phyloP scores from a whole-genome alignment of 441 rosid species.

The Erysimum pusillum region DNA sequence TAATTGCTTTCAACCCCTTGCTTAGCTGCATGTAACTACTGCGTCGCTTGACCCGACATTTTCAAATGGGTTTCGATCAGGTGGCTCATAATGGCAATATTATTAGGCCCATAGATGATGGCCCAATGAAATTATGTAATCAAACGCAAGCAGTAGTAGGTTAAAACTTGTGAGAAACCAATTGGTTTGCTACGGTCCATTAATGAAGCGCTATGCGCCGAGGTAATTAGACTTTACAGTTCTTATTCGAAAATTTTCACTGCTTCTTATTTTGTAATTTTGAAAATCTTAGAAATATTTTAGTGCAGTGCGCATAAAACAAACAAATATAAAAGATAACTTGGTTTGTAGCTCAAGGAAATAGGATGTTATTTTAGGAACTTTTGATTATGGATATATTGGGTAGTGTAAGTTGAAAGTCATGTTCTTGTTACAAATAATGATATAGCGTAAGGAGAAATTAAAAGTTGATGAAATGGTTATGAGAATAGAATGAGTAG shows the following conservation, averaged over 20 bases:
- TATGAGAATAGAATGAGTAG: constrained; percentile 19
- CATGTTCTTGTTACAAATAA: constrained; percentile 39
- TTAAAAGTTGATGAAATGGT: constrained; percentile 25
- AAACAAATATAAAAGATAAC: constrained; percentile 30
- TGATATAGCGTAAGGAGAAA: constrained; percentile 43
- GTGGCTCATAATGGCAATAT: neutral
- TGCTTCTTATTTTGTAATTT: neutral
- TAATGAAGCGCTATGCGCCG: neutral
- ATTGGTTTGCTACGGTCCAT: neutral
- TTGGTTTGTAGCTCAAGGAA: constrained; percentile 45
- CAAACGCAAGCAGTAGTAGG: neutral
- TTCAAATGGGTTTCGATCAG: neutral
- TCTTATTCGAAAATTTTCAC: neutral
- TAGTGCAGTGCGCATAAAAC: neutral
- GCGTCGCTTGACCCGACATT: neutral
- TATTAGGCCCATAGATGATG: neutral
- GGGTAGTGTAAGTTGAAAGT: constrained; percentile 47
- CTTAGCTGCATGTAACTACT: neutral
- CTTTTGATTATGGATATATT: constrained; percentile 35
- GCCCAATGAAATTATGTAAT: constrained; percentile 1
- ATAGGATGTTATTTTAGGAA: neutral
- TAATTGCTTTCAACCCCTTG: neutral
- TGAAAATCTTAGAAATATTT: neutral
- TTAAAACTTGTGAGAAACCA: no score
- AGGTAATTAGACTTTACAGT: neutral